Evolutionary conservation across 2,329 filamentous ascomycete genomes (phyloP), one percentile per base, ranked within the genome.

Genomic region (Orbilia oligospora): DNA sequence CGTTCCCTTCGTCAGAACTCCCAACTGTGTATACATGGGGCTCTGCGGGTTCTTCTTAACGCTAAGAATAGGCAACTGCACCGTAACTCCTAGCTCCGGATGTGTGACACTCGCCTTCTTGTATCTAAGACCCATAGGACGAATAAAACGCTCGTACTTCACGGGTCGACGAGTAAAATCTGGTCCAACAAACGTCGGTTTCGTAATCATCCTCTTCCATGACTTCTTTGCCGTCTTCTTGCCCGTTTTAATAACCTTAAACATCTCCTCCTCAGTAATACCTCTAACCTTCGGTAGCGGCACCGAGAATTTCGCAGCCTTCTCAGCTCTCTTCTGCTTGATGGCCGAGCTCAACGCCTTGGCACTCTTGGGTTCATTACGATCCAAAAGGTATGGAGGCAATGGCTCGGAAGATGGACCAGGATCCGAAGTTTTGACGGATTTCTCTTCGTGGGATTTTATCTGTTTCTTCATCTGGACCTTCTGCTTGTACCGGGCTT

Each of bases 381-480:
- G 90, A 87, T 99, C 96, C 80, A 99, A 91, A 84, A 99, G 89
- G 85, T 98, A 99, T 82, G 93, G 91, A 65, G 96, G 96, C 82
- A 98, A 88, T 72, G 96, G 93, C 63, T 93, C 93, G 27, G 90
- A 90, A 79, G 94, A 92, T 85, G 96, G 92, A 82, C 91, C 89
- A 81, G 92, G 90, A 70, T 91, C 91, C 36, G 89, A 87, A 8
- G 92, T 93, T 87, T 98, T 97, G 87, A 98, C 91, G 84, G 97
- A 97, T 86, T 93, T 91, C 88, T 97, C 93, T 86, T 99, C 96
- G 87, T 97, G 93, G 53, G 93, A 92, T 86, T 92, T 93, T 89
- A 99, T 97, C 83, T 91, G 88, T 89, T 97, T 97, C 86, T 92
- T 92, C 92, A 97, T 94, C 89, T 97, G 93, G 84, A 97, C 97